Evolutionary conservation across 2,329 filamentous ascomycete genomes (phyloP).

Genomic region (Fusarium veterinarium): DNA sequence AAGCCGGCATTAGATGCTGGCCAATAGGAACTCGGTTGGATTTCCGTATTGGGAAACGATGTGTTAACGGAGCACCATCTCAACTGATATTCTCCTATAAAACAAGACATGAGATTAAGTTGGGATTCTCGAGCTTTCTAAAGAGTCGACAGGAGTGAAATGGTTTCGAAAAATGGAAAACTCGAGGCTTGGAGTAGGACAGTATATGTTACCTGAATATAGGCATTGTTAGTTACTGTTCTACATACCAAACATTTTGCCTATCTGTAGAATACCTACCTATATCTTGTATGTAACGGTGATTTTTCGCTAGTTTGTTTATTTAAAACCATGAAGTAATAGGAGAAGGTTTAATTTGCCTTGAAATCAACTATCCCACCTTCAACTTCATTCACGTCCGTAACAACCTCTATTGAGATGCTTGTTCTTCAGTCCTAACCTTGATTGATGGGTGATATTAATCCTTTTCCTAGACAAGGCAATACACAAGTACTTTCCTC

Average conservation of each 20-base stretch:
- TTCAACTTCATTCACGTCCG: not conserved
- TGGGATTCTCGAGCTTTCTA: not conserved
- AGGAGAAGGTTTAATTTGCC: not conserved
- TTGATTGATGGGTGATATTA: not conserved
- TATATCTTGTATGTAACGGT: not conserved
- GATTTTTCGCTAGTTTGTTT: not conserved
- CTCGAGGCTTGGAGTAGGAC: not conserved
- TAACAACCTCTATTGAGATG: not conserved
- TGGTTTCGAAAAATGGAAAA: not conserved
- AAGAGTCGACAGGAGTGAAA: not conserved
- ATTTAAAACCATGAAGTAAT: not conserved
- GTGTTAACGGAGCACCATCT: not conserved
- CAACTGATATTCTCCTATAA: not conserved
- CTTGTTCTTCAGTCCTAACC: not conserved
- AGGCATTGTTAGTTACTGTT: not conserved
- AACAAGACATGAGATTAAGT: not conserved
- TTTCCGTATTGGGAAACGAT: slow-evolving; percentile 22
- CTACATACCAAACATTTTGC: not conserved
- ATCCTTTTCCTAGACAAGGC: too few relatives aligned
- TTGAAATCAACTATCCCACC: not conserved
- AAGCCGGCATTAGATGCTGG: not conserved
- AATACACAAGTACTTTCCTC: not conserved
- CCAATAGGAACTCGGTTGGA: slow-evolving; percentile 25
- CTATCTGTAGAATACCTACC: not conserved
- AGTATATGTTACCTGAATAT: not conserved